Percentiles rank a stretch among this genome's conserved stretches.
Conservation (phyloP, 23 red algal species). For the Agarophyton chilense region DNA sequence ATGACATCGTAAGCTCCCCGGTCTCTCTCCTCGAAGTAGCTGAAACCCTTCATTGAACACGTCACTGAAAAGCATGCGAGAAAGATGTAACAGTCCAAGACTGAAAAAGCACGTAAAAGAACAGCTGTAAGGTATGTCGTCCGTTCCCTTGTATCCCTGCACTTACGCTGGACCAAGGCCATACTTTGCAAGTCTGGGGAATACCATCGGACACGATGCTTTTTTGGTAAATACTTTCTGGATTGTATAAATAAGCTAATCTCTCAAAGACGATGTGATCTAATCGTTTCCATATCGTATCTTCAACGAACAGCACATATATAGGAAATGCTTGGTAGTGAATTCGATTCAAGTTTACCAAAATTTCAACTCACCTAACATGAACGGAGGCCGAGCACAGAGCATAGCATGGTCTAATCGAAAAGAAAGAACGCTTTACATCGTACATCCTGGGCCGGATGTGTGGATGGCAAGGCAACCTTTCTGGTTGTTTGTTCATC, state of each 20-base stretch:
- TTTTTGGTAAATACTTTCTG: too few species aligned
- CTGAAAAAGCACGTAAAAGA: not conserved
- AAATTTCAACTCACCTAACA: conserved; percentile 21
- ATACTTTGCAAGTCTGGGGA: too few species aligned
- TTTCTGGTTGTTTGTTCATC: too few species aligned
- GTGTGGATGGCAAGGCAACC: not conserved
- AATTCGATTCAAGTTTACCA: conserved; percentile 26
- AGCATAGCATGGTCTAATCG: not conserved
- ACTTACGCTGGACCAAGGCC: too few species aligned
- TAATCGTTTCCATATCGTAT: not conserved
- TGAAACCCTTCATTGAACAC: not conserved
- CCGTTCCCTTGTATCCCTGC: too few species aligned
- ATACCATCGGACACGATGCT: too few species aligned
- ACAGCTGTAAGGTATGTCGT: too few species aligned
- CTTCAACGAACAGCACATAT: not conserved
- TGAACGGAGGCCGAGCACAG: not conserved
- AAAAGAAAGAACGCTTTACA: not conserved
- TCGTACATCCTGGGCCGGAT: not conserved
- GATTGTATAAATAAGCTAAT: too few species aligned
- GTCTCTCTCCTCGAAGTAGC: conserved; percentile 2
- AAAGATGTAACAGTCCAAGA: not conserved
- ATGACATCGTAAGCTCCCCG: not conserved
- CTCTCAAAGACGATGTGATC: too few species aligned
- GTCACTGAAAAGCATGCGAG: not conserved
- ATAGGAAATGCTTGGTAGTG: not conserved